Evolutionary conservation across 2,329 filamentous ascomycete species (phyloP), one percentile per base, ranked within the genome.

Genomic region (Aspergillus transmontanensis): DNA sequence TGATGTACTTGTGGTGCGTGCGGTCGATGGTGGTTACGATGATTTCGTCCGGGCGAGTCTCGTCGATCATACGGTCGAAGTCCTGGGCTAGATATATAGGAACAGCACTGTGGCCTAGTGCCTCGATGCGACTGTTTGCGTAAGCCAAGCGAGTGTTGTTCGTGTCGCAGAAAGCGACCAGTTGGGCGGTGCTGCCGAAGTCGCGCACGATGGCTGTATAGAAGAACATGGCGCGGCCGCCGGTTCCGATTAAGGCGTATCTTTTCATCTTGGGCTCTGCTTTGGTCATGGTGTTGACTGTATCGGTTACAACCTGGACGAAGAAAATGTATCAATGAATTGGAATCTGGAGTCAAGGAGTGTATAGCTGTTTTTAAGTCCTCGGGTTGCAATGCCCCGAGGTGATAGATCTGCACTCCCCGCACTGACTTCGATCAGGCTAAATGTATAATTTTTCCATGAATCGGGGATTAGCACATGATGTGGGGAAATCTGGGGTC

Each of bases 21-120:
- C 86, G 82, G 74, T 89, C 87, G 68, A 89, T 87, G 0, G 86
- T 88, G 0, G 86, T 88, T 19, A 89, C 81, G 66, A 89, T 88
- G 19, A 89, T 81, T 69, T 87, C 85, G 72, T 89, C 85, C 0
- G 87, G 86, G 61, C 80, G 80, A 0, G 84, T 84, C 55, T 86
- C 84, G 36, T 75, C 60, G 65, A 76, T 80, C 87, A 89, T 88
- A 55, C 76, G 75, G 70, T 87, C 86, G 66, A 89, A 89, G 68
- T 85, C 79, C 14, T 73, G 64, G 0, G 86, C 85, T 32, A 81
- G 78, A 72, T 83, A 89, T 0, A 84, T 86, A 2, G 86, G 85
- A 0, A 89, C 79, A 2, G 75, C 68, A 2, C 67, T 72, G 66
- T 86, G 80, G 28, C 84, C 82, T 1, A 87, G 73, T 3, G 51